Evolutionary conservation across 805 yeast species (phyloP).

Genomic region (Hanseniaspora taiwanica): DNA sequence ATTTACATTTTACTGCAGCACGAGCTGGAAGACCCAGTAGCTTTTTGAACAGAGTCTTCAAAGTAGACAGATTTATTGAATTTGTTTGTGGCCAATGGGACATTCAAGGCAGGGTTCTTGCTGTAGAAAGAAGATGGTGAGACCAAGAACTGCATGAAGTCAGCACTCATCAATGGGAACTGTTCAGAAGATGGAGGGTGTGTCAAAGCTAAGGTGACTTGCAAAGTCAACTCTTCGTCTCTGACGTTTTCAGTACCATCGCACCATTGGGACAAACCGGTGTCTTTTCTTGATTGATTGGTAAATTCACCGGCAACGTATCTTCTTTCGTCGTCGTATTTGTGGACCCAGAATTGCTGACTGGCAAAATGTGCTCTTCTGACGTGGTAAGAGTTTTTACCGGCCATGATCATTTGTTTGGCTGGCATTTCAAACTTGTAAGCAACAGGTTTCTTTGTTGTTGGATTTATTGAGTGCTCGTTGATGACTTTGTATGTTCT

Average conservation of each 20-base stretch:
- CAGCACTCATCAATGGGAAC: conserved; percentile 86
- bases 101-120: conserved; percentile 64
- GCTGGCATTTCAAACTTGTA: conserved; percentile 67
- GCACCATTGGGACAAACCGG: conserved; percentile 63
- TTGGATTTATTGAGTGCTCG: conserved; percentile 56
- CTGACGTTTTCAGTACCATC: conserved; percentile 54
- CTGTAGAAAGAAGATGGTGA: conserved; percentile 66
- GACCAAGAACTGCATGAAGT: conserved; percentile 53
- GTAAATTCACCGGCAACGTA: conserved; percentile 82
- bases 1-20: conserved; percentile 11
- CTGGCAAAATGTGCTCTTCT: conserved; percentile 68
- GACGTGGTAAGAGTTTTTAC: conserved; percentile 45
- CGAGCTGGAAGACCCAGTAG: conserved; percentile 2
- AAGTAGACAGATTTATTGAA: conserved; percentile 50
- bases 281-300: conserved; percentile 59
- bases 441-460: conserved; percentile 60
- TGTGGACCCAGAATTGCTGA: conserved; percentile 72
- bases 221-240: conserved; percentile 62
- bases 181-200: conserved; percentile 77
- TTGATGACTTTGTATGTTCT: conserved; percentile 66
- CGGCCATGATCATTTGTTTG: conserved; percentile 61
- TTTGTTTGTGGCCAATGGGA: conserved; percentile 55
- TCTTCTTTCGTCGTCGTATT: conserved; percentile 56
- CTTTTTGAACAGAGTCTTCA: conserved; percentile 14
- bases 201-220: conserved; percentile 74